phyloP scores from a whole-genome alignment of 345 rosid species.

The Linum trigynum region DNA sequence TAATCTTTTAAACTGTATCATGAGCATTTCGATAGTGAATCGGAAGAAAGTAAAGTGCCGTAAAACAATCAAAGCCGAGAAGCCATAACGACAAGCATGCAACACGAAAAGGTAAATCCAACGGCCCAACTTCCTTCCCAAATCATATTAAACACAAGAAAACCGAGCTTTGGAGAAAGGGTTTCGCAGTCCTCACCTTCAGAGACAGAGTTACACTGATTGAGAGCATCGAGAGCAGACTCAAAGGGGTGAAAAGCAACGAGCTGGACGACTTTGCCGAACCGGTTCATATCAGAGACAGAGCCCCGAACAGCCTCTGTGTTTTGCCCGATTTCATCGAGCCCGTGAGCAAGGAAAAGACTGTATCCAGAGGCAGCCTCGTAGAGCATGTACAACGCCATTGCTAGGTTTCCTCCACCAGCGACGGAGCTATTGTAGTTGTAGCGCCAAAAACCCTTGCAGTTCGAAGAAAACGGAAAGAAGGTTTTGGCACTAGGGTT shows the following conservation, averaged over 20 bases:
- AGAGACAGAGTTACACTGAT: slow-evolving; percentile 71
- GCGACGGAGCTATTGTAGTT: too few species aligned
- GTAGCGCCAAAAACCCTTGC: too few species aligned
- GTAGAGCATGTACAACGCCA: slow-evolving; percentile 47
- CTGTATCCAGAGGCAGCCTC: slow-evolving; percentile 73
- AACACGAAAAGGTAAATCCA: too few species aligned
- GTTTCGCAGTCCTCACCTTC: slow-evolving; percentile 40
- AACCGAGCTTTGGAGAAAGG: slow-evolving; percentile 2
- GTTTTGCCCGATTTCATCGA: slow-evolving; percentile 79
- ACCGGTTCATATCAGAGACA: slow-evolving; percentile 54
- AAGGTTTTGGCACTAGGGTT: too few species aligned
- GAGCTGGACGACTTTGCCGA: slow-evolving; percentile 74
- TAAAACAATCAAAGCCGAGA: too few species aligned
- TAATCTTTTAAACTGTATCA: background rate
- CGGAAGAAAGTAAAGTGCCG: background rate
- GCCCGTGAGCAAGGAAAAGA: slow-evolving; percentile 44
- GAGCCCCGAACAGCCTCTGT: slow-evolving; percentile 74
- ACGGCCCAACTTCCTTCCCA: too few species aligned
- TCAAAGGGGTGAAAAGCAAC: slow-evolving; percentile 52
- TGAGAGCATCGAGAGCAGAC: slow-evolving; percentile 69
- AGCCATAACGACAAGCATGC: background rate
- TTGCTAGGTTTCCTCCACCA: slow-evolving; percentile 4
- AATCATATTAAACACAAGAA: background rate
- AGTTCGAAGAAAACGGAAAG: too few species aligned
- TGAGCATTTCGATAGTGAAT: too few species aligned